A percentile compares a stretch with the other conserved stretches of the same genome.
These are phyloP conservation scores for Pestalotiopsis sp. DNA, from an alignment of 2,329 filamentous ascomycete species.

Conservation along the genomic window DNA sequence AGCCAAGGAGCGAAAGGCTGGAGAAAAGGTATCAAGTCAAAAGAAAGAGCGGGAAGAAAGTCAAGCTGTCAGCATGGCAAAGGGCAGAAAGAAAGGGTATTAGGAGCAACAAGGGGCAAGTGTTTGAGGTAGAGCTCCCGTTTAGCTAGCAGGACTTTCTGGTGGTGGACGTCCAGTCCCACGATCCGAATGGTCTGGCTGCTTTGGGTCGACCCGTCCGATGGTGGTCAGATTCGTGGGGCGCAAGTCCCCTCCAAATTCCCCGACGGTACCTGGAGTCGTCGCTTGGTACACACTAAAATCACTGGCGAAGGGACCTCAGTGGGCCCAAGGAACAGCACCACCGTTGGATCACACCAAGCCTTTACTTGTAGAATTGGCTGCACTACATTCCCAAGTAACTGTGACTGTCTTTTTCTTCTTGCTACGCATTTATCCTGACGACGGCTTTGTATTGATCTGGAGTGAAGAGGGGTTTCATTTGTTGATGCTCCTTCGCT, in stretches of 20 bases:
- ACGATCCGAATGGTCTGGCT: conserved; percentile 1
- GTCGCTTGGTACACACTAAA: not conserved
- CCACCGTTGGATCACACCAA: not conserved
- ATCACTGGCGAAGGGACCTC: not conserved
- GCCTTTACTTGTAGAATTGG: too few species aligned
- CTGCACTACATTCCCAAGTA: too few species aligned
- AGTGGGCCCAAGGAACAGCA: not conserved
- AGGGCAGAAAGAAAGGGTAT: not conserved
- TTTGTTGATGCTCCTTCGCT: too few species aligned
- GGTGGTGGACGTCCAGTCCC: not conserved
- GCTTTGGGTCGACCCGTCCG: not conserved
- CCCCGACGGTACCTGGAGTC: not conserved
- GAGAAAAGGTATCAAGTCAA: not conserved
- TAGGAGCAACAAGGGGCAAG: not conserved
- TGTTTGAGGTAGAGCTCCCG: conserved; percentile 4
- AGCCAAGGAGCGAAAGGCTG: not conserved
- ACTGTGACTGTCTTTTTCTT: too few species aligned
- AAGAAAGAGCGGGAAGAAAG: not conserved
- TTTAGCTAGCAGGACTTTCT: not conserved
- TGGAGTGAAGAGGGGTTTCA: too few species aligned
- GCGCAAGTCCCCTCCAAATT: not conserved
- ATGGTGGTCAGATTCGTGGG: conserved; percentile 12
- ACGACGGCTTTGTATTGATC: too few species aligned
- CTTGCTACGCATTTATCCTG: too few species aligned
- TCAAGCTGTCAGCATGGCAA: not conserved